A percentile compares a stretch with the other conserved stretches of the same genome.
Evolutionary conservation across 805 yeast species (phyloP).

Genomic region (Wickerhamiella kurtzmanii): DNA sequence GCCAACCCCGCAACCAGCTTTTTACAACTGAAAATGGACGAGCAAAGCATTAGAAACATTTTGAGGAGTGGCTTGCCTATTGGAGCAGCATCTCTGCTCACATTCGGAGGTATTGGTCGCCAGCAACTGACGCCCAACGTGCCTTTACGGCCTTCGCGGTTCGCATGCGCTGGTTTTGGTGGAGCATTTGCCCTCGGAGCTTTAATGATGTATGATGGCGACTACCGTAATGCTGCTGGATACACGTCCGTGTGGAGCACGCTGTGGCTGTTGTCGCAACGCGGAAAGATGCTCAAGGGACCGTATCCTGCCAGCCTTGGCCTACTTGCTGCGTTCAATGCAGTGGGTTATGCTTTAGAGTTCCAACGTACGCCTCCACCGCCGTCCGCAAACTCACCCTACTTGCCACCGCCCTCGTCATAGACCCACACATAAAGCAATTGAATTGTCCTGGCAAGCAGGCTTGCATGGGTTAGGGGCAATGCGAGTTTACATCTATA

Average conservation of each 20-base stretch:
- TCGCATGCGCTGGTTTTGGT: slow-evolving; percentile 19
- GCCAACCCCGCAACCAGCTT: too few species aligned
- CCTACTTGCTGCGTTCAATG: slow-evolving; percentile 12
- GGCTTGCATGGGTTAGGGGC: too few species aligned
- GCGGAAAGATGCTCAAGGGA: slow-evolving; percentile 11
- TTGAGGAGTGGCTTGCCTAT: slow-evolving; percentile 16
- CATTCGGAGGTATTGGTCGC: slow-evolving; percentile 15
- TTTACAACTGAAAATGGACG: slow-evolving; percentile 3
- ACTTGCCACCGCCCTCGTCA: not conserved
- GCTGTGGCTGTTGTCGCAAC: slow-evolving; percentile 18
- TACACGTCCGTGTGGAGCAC: slow-evolving; percentile 20
- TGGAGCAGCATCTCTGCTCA: slow-evolving; percentile 14
- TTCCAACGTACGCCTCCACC: slow-evolving; percentile 8
- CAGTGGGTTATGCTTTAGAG: slow-evolving; percentile 16
- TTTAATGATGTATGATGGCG: slow-evolving; percentile 21
- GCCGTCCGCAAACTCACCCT: not conserved
- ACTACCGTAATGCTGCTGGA: slow-evolving; percentile 21
- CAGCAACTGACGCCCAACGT: slow-evolving; percentile 9
- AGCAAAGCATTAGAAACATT: slow-evolving; percentile 5
- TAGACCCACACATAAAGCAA: not conserved
- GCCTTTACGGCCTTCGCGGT: slow-evolving; percentile 12
- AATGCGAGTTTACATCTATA: too few species aligned
- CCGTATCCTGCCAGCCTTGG: slow-evolving; percentile 8
- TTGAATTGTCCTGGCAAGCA: too few species aligned
- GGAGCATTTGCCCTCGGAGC: slow-evolving; percentile 20